These are phyloP conservation scores for Monosiga brevicollis DNA, from an alignment of 78 protist species.

Conservation along the genomic window DNA sequence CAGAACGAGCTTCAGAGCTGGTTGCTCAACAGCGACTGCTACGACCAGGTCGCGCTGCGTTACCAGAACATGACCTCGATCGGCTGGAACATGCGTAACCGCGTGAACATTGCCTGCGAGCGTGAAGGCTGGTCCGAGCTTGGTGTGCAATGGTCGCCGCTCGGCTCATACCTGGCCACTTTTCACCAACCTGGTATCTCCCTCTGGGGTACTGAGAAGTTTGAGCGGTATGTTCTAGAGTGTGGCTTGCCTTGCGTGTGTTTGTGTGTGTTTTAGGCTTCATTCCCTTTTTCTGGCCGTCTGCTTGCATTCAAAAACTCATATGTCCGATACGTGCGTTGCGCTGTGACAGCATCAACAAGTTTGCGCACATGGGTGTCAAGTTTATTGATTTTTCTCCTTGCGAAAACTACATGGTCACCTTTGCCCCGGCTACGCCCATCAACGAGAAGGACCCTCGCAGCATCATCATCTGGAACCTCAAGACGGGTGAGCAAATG, in stretches of 20 bases:
- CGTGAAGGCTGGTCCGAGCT: too few relatives aligned
- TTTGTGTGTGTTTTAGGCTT: too few relatives aligned
- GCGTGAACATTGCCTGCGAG: constrained; percentile 15
- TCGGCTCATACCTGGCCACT: constrained; percentile 80
- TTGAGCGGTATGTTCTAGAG: too few relatives aligned
- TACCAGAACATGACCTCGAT: constrained; percentile 53
- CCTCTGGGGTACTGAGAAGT: constrained; percentile 63
- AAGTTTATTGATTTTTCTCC: constrained; percentile 73
- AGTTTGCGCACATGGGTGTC: constrained; percentile 61
- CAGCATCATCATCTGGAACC: constrained; percentile 59
- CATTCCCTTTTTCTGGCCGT: too few relatives aligned
- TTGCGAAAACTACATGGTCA: constrained; percentile 58
- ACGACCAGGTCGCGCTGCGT: constrained; percentile 10
- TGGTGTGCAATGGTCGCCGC: constrained; percentile 87
- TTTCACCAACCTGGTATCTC: constrained; percentile 74
- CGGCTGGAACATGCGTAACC: constrained; percentile 57
- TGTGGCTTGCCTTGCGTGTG: too few relatives aligned
- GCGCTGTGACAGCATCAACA: too few relatives aligned
- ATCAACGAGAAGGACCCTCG: constrained; percentile 41
- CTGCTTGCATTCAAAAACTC: too few relatives aligned
- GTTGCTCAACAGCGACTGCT: constrained; percentile 21
- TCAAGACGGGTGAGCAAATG: constrained; percentile 30
- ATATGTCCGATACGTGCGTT: too few relatives aligned
- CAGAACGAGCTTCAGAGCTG: constrained; percentile 16
- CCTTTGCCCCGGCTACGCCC: constrained; percentile 31